phyloP scores from a whole-genome alignment of 768 basidiomycete species.

The Tephrocybe rancida region DNA sequence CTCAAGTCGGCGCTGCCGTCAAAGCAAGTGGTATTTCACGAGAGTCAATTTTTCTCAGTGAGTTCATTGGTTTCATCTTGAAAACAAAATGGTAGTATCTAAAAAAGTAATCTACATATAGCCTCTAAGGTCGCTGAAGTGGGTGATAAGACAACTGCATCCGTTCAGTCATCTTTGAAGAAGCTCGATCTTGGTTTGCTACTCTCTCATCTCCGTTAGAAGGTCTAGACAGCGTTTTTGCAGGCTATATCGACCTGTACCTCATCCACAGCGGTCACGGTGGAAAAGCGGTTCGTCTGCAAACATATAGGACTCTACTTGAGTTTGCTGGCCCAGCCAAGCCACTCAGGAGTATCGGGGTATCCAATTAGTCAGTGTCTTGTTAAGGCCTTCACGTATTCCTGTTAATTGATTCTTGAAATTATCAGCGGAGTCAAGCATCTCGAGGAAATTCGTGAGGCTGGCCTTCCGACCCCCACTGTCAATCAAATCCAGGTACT shows the following conservation, averaged over 20 bases:
- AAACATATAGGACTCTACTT: slow-evolving; percentile 68
- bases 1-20: slow-evolving; percentile 58
- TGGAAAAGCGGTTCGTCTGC: slow-evolving; percentile 62
- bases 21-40: slow-evolving; percentile 57
- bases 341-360: slow-evolving; percentile 63
- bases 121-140: slow-evolving; percentile 56
- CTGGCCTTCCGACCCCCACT: slow-evolving; percentile 62
- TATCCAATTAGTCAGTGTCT: slow-evolving; percentile 76
- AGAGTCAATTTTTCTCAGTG: slow-evolving; percentile 73
- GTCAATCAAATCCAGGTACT: slow-evolving; percentile 84
- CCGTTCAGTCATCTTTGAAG: slow-evolving; percentile 41
- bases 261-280: slow-evolving; percentile 74
- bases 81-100: neutral
- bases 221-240: neutral
- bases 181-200: slow-evolving; percentile 58
- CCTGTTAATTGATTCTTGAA: neutral
- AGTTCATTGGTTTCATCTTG: neutral
- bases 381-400: neutral
- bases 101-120: neutral
- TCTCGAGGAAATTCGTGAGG: slow-evolving; percentile 68
- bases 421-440: slow-evolving; percentile 70
- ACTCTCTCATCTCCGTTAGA: neutral
- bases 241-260: slow-evolving; percentile 63
- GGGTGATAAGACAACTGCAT: slow-evolving; percentile 8
- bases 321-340: slow-evolving; percentile 62